Conservation (phyloP, 2,329 filamentous ascomycete genomes). For the Drechslerella coelobrocha region DNA sequence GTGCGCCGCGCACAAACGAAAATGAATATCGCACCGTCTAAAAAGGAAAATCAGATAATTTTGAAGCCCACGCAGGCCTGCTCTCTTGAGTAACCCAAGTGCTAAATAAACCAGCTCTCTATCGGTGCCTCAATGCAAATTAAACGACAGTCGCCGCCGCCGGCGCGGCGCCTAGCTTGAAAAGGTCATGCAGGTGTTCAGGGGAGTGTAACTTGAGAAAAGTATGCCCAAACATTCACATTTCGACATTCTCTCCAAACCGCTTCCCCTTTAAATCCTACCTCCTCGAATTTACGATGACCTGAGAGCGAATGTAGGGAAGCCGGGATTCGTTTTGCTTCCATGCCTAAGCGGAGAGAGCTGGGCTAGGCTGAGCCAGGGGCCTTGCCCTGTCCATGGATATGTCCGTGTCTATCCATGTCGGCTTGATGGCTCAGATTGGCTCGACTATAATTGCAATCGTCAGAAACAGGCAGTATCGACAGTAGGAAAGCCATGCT, state of each 20-base stretch:
- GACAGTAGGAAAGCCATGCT: background rate
- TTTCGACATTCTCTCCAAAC: background rate
- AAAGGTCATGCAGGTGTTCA: too few species aligned
- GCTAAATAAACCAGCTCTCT: background rate
- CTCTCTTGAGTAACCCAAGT: background rate
- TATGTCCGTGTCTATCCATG: conserved; percentile 3
- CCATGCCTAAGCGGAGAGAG: conserved; percentile 3
- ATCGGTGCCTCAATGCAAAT: background rate
- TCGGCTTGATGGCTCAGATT: background rate
- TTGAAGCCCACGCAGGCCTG: background rate
- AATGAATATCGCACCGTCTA: background rate
- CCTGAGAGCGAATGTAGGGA: background rate
- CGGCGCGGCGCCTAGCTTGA: background rate
- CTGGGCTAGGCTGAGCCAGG: conserved; percentile 2
- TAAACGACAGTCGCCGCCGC: conserved; percentile 1
- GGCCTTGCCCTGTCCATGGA: background rate
- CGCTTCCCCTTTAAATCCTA: conserved; percentile 1
- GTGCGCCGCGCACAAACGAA: background rate
- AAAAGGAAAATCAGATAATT: background rate
- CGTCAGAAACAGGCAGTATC: background rate
- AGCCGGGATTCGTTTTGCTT: conserved; percentile 1
- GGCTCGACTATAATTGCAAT: background rate
- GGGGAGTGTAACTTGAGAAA: too few species aligned
- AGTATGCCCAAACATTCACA: background rate
- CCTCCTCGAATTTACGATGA: background rate